Base-by-base conservation (phyloP, 306 rosid genomes). In the Medicago arabica region DNA sequence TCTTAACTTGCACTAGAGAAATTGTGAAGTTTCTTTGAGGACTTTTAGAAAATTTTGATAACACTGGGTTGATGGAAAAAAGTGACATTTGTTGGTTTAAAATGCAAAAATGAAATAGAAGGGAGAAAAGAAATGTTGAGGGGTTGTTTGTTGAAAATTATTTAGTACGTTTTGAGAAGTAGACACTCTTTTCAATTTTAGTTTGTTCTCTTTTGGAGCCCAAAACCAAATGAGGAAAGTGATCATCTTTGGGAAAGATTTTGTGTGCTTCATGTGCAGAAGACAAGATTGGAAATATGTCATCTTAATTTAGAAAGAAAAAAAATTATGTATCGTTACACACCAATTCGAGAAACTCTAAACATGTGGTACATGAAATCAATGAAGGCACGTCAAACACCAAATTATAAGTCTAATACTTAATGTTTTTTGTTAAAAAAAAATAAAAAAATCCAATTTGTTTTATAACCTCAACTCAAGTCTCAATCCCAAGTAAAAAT, bases 151-250 rank as follows among this genome's bases (percentile, higher is more conserved):
- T 5, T 34, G 46, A 36, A 62, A 63, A 16, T 28, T 61, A 31
- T 28, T 31, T 28, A 63, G 44, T 61, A 61, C 41, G 15, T 25
- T 13, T 61, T 63, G 15, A 38, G 69, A 3, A 36, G 47, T 47
- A 36, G 69, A 63, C 47, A 57, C 36, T 57, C 4, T 36, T 6
- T 67, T 43, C 44, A 6, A 18, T 19, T 19, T 43, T 44, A 66
- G 13, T 21, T 67, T 43, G 54, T 43, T 80, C 74, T 69, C 36
- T 77, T 73, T 77, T 82, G 66, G 75, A 17, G 61, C 64, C 57
- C 28, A 64, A 85, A 65, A 77, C 88, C 90, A 88, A 86, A 89
- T 85, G 90, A 72, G 94, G 95, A 87, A 93, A 93, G 92, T 85
- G 78, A 80, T 62, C 19, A 70, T 82, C 84, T 81, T 76, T 57